A percentile compares a stretch with the other conserved stretches of the same genome.
phyloP scores from a whole-genome alignment of 169 alveolate genomes.

The Cryptosporidium andersoni region DNA sequence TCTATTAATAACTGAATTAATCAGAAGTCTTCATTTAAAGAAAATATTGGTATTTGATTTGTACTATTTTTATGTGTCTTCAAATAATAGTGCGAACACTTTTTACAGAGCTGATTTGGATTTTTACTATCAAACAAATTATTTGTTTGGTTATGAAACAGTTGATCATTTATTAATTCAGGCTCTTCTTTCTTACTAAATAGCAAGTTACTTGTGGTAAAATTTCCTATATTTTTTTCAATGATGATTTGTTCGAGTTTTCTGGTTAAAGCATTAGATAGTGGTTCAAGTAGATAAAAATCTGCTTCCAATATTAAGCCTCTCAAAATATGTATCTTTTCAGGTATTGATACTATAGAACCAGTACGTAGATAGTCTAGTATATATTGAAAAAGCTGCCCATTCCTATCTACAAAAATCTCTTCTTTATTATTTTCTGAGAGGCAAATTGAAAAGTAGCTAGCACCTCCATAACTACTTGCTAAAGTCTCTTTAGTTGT shows the following conservation, averaged over 20 bases:
- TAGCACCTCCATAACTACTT: slow-evolving; percentile 22
- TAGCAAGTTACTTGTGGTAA: background rate
- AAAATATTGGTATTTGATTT: slow-evolving; percentile 14
- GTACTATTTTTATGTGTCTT: background rate
- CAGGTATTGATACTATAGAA: slow-evolving; percentile 45
- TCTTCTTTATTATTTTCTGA: slow-evolving; percentile 5
- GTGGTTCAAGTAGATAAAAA: slow-evolving; percentile 44
- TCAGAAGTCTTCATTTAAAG: slow-evolving; percentile 49
- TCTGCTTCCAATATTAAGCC: slow-evolving; percentile 66
- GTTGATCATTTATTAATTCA: too few relatives aligned
- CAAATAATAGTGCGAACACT: too few relatives aligned
- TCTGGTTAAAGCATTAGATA: slow-evolving; percentile 2
- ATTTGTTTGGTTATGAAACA: too few relatives aligned
- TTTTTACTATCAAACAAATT: too few relatives aligned
- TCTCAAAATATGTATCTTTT: slow-evolving; percentile 38
- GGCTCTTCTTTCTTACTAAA: background rate
- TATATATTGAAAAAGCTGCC: slow-evolving; percentile 50
- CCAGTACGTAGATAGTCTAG: slow-evolving; percentile 59
- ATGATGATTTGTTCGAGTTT: slow-evolving; percentile 8
- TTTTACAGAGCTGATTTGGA: too few relatives aligned
- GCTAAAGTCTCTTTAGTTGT: slow-evolving; percentile 39
- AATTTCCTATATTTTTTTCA: background rate
- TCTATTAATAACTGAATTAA: slow-evolving; percentile 2
- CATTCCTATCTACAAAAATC: slow-evolving; percentile 53
- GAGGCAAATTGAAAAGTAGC: slow-evolving; percentile 39